phyloP scores from a whole-genome alignment of 2,329 filamentous ascomycete genomes.

The Ophiostoma perfectum region DNA sequence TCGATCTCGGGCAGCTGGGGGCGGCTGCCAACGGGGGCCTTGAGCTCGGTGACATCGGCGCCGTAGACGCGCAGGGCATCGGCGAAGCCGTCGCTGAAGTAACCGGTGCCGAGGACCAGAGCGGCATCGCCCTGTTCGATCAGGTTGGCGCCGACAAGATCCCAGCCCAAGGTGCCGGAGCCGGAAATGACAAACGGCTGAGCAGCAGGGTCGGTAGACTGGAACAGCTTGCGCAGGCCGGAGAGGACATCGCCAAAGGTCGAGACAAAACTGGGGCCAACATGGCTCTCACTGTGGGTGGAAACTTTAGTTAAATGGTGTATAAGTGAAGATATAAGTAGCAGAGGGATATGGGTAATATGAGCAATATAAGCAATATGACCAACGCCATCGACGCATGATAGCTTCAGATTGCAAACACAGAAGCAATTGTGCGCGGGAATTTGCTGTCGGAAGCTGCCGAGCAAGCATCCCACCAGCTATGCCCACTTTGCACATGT shows the following conservation, averaged over 20 bases:
- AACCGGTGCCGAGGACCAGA: constrained; percentile 89
- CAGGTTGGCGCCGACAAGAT: constrained; percentile 89
- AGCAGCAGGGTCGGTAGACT: constrained; percentile 71
- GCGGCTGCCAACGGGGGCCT: constrained; percentile 79
- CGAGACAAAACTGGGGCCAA: constrained; percentile 81
- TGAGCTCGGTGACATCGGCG: constrained; percentile 81
- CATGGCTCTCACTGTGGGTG: constrained; percentile 75
- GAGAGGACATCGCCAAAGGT: constrained; percentile 85
- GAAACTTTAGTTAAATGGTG: not conserved
- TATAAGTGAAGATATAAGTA: not conserved
- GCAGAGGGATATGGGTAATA: not conserved
- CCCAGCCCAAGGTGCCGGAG: constrained; percentile 94
- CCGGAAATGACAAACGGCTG: constrained; percentile 93
- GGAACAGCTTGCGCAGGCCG: constrained; percentile 88
- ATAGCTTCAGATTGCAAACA: not conserved
- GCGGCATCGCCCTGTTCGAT: constrained; percentile 84
- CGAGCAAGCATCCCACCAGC: not conserved
- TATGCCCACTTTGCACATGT: not conserved
- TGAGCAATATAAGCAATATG: too few species aligned
- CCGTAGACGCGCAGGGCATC: constrained; percentile 90
- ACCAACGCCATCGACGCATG: not conserved
- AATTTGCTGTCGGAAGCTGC: not conserved
- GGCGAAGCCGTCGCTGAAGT: constrained; percentile 93
- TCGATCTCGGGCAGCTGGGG: constrained; percentile 85
- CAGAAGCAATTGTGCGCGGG: not conserved